These are phyloP conservation scores for Astrephomene gubernaculifera DNA, from an alignment of 139 green algal genomes.

Conservation along the genomic window DNA sequence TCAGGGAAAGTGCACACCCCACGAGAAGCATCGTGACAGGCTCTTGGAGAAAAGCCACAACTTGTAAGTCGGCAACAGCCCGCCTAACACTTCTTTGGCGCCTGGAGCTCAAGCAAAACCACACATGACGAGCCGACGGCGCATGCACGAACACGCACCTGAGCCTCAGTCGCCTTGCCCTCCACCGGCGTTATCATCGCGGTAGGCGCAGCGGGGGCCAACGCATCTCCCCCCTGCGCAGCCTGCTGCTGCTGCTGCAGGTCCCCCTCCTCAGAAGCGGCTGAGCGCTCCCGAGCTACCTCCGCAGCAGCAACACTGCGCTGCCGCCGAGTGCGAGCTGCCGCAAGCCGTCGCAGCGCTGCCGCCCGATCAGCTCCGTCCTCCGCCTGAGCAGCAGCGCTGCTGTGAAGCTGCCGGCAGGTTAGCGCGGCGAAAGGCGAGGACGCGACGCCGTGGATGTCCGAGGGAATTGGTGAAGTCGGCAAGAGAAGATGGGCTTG, in stretches of 20 bases:
- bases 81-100: too few species aligned
- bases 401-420: background rate
- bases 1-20: too few species aligned
- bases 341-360: slow-evolving; percentile 12
- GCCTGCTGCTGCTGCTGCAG: slow-evolving; percentile 7
- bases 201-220: background rate
- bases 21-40: too few species aligned
- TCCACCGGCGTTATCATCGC: slow-evolving; percentile 40
- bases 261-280: background rate
- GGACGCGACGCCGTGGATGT: background rate
- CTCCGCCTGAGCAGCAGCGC: background rate
- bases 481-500: too few species aligned
- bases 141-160: too few species aligned
- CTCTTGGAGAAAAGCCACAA: too few species aligned
- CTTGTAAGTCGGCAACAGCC: too few species aligned
- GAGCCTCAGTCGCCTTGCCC: slow-evolving; percentile 24
- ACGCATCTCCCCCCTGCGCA: background rate
- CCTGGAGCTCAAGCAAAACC: too few species aligned
- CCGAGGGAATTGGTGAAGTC: too few species aligned
- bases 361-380: background rate
- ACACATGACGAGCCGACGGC: too few species aligned
- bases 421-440: background rate
- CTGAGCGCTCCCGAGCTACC: background rate
- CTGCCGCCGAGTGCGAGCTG: background rate
- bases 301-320: slow-evolving; percentile 3